A percentile compares a stretch with the other conserved stretches of the same genome.
phyloP scores from a whole-genome alignment of 2,329 filamentous ascomycete species.

The Cladosporium sp. region DNA sequence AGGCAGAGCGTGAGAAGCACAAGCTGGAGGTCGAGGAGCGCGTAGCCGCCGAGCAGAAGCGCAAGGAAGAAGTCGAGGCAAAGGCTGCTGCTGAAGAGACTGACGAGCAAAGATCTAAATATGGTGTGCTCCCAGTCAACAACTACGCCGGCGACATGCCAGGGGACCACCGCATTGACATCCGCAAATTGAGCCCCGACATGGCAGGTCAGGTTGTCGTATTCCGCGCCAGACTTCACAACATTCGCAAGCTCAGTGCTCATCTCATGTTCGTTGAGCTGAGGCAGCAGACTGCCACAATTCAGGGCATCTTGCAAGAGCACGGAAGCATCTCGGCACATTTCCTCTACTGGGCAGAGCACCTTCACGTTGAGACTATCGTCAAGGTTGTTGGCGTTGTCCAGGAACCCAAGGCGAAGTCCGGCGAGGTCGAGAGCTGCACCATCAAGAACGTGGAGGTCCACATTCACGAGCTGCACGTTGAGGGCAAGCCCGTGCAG shows the following conservation, averaged over 20 bases:
- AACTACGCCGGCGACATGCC: conserved; percentile 50
- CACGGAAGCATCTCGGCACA: conserved; percentile 59
- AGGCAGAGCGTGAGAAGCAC: conserved; percentile 40
- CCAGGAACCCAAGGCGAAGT: conserved; percentile 60
- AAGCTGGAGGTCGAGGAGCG: conserved; percentile 39
- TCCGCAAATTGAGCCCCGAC: conserved; percentile 47
- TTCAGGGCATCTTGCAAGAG: conserved; percentile 73
- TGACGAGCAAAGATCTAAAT: conserved; percentile 52
- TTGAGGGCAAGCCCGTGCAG: conserved; percentile 55
- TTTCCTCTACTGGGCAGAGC: conserved; percentile 84
- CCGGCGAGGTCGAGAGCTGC: conserved; percentile 65
- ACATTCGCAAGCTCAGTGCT: conserved; percentile 73
- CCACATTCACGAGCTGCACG: conserved; percentile 58
- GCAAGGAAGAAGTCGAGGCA: conserved; percentile 42
- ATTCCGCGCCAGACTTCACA: conserved; percentile 69
- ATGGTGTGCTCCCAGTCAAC: conserved; percentile 53
- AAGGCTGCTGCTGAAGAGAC: conserved; percentile 50
- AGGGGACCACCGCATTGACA: conserved; percentile 41
- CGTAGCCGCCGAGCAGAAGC: conserved; percentile 40
- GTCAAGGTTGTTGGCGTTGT: conserved; percentile 70
- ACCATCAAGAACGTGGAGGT: conserved; percentile 72
- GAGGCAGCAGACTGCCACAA: conserved; percentile 73
- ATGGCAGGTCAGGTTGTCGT: conserved; percentile 54
- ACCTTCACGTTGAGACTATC: conserved; percentile 70
- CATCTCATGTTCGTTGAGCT: conserved; percentile 81